Evolutionary conservation across 2,329 filamentous ascomycete species (phyloP).

Genomic region (Pseudogymnoascus sp.): DNA sequence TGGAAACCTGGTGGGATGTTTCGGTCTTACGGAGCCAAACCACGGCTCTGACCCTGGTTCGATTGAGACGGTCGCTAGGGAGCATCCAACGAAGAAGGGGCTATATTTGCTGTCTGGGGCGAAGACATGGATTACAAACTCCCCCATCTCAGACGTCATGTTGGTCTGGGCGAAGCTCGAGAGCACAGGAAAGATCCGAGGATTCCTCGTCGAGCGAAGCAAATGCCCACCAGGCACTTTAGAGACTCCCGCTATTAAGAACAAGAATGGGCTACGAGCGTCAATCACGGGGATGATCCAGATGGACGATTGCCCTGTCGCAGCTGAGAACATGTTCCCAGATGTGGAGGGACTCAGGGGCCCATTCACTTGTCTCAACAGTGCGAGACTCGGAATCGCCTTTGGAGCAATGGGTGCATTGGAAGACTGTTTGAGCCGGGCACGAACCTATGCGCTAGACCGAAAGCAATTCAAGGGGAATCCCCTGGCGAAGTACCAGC

Average conservation of each 20-base stretch:
- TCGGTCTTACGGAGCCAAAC: constrained; percentile 86
- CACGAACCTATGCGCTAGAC: constrained; percentile 82
- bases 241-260: constrained; percentile 84
- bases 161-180: constrained; percentile 91
- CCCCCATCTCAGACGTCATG: constrained; percentile 76
- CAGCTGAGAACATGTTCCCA: constrained; percentile 88
- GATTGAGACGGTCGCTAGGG: constrained; percentile 82
- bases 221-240: constrained; percentile 81
- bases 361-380: constrained; percentile 91
- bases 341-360: constrained; percentile 78
- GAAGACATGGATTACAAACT: constrained; percentile 96
- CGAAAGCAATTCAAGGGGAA: constrained; percentile 95
- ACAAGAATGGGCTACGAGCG: constrained; percentile 90
- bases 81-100: constrained; percentile 76
- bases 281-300: constrained; percentile 98
- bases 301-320: constrained; percentile 81
- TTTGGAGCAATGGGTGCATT: constrained; percentile 90
- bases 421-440: constrained; percentile 79
- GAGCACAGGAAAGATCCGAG: constrained; percentile 86
- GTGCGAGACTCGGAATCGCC: constrained; percentile 85
- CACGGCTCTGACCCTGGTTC: constrained; percentile 86
- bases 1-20: constrained; percentile 75
- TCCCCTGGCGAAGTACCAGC: constrained; percentile 89
- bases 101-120: constrained; percentile 72
- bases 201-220: constrained; percentile 80